Evolutionary conservation across 768 basidiomycete species (phyloP).

Genomic region (Dictyophora rubrovolvata): DNA sequence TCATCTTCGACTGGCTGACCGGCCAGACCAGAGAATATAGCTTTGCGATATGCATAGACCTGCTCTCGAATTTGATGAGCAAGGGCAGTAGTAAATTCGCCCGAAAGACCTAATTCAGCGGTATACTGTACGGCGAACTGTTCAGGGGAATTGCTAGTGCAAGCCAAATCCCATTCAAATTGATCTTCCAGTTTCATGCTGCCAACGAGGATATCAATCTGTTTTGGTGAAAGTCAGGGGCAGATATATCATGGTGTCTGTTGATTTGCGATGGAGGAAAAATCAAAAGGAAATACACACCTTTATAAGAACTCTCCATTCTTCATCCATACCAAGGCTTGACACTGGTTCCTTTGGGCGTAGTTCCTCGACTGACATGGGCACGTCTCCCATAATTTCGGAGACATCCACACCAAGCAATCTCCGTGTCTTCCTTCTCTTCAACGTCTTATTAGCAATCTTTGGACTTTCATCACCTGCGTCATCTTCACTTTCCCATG

Average conservation of each 20-base stretch:
- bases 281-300: slow-evolving; percentile 35
- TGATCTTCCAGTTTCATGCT: slow-evolving; percentile 90
- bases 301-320: slow-evolving; percentile 88
- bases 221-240: slow-evolving; percentile 3
- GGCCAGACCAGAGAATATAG: slow-evolving; percentile 69
- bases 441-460: slow-evolving; percentile 16
- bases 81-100: slow-evolving; percentile 93
- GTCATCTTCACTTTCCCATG: slow-evolving; percentile 20
- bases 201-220: slow-evolving; percentile 95
- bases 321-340: slow-evolving; percentile 51
- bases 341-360: slow-evolving; percentile 38
- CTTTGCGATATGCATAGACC: slow-evolving; percentile 78
- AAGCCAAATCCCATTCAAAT: slow-evolving; percentile 96
- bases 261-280: too few relatives aligned
- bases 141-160: slow-evolving; percentile 72
- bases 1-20: slow-evolving; percentile 88
- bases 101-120: slow-evolving; percentile 77
- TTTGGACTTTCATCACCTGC: slow-evolving; percentile 16
- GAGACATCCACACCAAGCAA: slow-evolving; percentile 11
- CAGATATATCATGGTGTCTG: too few relatives aligned
- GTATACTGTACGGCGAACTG: slow-evolving; percentile 84
- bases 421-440: slow-evolving; percentile 16
- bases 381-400: slow-evolving; percentile 28
- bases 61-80: slow-evolving; percentile 95
- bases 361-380: slow-evolving; percentile 44